Base-by-base conservation (phyloP, 495 filamentous ascomycete genomes). In the Aspergillus carlsbadensis region DNA sequence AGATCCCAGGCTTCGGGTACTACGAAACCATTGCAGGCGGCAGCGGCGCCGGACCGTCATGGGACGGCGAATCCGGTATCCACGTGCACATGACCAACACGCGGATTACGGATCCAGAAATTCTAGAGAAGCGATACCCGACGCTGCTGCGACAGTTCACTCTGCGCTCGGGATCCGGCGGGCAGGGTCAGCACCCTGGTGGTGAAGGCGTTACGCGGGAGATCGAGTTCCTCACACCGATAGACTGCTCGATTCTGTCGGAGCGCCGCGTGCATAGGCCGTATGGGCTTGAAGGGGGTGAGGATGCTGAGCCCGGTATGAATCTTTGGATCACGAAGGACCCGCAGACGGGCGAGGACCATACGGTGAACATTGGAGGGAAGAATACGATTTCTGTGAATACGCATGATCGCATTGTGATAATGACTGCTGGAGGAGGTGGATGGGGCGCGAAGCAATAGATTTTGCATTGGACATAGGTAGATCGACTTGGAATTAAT, bases 31-130 rank as follows among this genome's bases (percentile, higher is more conserved):
- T 97, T 65, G 91, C 93, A 2, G 94, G 94, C 22, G 94, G 94
- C 8, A 88, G 84, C 59, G 94, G 94, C 48, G 94, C 94, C 0
- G 92, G 93, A 0, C 83, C 88, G 1, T 81, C 81, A 34, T 98
- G 94, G 94, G 81, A 90, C 51, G 94, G 94, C 41, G 91, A 91
- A 7, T 87, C 82, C 47, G 94, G 94, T 40, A 90, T 98, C 41
- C 94, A 98, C 67, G 87, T 86, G 18, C 93, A 98, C 71, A 98
- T 98, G 93, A 98, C 94, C n/a, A 98, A 98, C 70, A 98, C 94
- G 5, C 85, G 94, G 1, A 98, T 98, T 66, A 98, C 94, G 1
- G 94, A 98, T 72, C 81, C 90, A 0, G 94, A 98, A 62, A 85
- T 97, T n/a, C 92, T 98, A 62, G 94, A 98, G 71, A 81, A 93